Evolutionary conservation across 148 eudicot species (phyloP).

Genomic region (Cornus florida): DNA sequence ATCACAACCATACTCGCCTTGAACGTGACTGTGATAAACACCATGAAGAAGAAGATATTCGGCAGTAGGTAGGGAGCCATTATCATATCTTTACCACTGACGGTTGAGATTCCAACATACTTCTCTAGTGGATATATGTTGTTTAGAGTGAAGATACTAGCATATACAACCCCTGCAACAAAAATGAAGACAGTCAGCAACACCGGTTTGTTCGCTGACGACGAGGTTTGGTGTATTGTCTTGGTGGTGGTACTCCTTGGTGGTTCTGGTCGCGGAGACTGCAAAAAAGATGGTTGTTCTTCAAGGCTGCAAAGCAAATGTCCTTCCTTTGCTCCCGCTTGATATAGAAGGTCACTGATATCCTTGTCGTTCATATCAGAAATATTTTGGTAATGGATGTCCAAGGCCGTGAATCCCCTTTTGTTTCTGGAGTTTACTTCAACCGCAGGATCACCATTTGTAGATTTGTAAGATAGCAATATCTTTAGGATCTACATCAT

Average conservation of each 20-base stretch:
- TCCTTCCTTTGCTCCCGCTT: not conserved
- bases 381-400: not conserved
- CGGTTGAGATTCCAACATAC: not conserved
- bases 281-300: too few relatives aligned
- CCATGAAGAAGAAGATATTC: not conserved
- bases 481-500: not conserved
- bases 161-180: not conserved
- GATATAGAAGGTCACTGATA: not conserved
- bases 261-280: too few relatives aligned
- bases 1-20: not conserved
- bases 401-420: not conserved
- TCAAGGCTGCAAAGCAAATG: too few relatives aligned
- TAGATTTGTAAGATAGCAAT: not conserved
- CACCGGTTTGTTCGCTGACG: not conserved
- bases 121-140: not conserved
- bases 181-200: not conserved
- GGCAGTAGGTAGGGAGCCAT: not conserved
- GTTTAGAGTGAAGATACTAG: not conserved
- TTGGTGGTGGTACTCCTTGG: too few relatives aligned
- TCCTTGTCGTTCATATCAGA: not conserved
- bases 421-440: not conserved
- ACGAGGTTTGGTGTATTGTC: not conserved
- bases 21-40: not conserved
- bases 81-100: not conserved
- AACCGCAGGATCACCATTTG: not conserved